These are phyloP conservation scores for Acmispon strigosus DNA, from an alignment of 306 rosid species.

Conservation along the genomic window DNA sequence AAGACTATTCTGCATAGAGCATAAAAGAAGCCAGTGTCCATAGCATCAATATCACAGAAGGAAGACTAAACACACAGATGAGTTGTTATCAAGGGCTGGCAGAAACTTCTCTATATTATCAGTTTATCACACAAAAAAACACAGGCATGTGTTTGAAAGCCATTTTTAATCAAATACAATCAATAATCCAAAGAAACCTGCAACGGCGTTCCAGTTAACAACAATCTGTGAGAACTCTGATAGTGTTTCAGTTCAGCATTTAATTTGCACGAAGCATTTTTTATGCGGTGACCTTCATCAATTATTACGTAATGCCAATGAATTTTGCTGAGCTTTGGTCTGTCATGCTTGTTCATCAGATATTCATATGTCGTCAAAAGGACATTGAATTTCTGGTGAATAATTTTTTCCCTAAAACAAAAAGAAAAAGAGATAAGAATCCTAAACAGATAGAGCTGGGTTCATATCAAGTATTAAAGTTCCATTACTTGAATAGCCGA, in stretches of 20 bases:
- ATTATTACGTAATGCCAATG: conserved; percentile 91
- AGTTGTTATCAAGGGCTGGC: neutral
- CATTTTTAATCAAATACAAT: neutral
- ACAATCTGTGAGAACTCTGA: conserved; percentile 86
- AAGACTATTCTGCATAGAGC: conserved; percentile 59
- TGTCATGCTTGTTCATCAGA: conserved; percentile 95
- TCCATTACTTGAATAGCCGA: conserved; percentile 65
- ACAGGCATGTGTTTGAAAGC: neutral
- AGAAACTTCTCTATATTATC: neutral
- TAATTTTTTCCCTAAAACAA: conserved; percentile 67
- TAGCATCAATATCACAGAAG: neutral
- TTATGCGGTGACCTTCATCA: conserved; percentile 95
- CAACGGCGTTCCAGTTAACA: conserved; percentile 91
- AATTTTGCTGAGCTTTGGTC: conserved; percentile 84
- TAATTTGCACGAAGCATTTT: conserved; percentile 97
- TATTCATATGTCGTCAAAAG: conserved; percentile 90
- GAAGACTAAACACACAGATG: neutral
- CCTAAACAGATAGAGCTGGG: neutral
- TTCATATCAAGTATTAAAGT: neutral
- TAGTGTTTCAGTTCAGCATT: conserved; percentile 83
- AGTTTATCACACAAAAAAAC: neutral
- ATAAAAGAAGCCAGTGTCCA: conserved; percentile 17
- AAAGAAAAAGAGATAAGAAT: conserved; percentile 23
- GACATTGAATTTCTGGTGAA: conserved; percentile 86
- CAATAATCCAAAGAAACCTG: conserved; percentile 49